Conservation (phyloP, 352 stramenopile species). For the Phytophthora pistaciae region DNA sequence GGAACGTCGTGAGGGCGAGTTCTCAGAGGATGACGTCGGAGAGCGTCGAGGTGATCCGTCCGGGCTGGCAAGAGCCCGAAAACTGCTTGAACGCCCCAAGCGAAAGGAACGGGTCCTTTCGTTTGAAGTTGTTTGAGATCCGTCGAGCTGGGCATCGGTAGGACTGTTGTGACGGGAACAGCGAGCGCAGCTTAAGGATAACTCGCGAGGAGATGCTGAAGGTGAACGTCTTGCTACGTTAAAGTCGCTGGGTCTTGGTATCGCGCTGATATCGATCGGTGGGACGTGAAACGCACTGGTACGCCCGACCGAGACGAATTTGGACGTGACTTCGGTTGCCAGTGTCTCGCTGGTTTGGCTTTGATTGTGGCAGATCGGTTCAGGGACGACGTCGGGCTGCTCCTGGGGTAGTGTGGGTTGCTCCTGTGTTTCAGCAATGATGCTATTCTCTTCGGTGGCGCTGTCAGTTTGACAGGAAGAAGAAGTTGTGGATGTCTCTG, state of each 20-base stretch:
- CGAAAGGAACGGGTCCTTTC: constrained; percentile 23
- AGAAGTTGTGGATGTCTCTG: background rate
- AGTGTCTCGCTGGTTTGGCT: background rate
- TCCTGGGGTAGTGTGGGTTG: background rate
- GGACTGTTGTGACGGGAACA: background rate
- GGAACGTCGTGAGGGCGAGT: constrained; percentile 19
- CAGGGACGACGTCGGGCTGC: background rate
- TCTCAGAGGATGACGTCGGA: constrained; percentile 22
- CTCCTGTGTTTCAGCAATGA: background rate
- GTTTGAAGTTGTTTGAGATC: background rate
- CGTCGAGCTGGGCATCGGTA: constrained; percentile 2
- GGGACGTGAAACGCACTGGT: constrained; percentile 17
- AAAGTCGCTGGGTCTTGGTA: constrained; percentile 1
- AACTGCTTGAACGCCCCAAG: constrained; percentile 12
- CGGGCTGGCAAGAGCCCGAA: constrained; percentile 11
- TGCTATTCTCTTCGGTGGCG: background rate
- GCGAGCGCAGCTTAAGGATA: background rate
- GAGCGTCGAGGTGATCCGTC: constrained; percentile 3
- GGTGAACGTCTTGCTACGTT: background rate
- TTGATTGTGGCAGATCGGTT: background rate
- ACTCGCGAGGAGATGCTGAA: constrained; percentile 4
- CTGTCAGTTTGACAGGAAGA: background rate
- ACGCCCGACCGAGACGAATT: background rate
- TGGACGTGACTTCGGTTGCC: background rate
- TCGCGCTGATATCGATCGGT: constrained; percentile 22